A percentile compares a stretch with the other conserved stretches of the same genome.
Conservation (phyloP, 805 yeast species). For the Barnettozyma populi region DNA sequence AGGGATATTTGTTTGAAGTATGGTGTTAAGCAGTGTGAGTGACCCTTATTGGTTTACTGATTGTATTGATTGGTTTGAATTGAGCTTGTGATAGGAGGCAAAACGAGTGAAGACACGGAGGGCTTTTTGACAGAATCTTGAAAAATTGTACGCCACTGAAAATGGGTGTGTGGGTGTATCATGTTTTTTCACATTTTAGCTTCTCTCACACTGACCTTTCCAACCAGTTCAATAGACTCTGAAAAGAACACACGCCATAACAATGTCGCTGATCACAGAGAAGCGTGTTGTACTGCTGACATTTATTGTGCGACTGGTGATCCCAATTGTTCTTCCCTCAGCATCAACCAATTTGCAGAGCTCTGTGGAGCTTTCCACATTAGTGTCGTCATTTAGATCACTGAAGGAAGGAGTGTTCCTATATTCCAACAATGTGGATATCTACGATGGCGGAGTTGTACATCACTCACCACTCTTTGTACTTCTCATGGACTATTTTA, state of each 20-base stretch:
- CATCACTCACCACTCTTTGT: slow-evolving; percentile 81
- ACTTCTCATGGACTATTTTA: slow-evolving; percentile 34
- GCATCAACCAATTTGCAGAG: slow-evolving; percentile 16
- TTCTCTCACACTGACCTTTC: too few relatives aligned
- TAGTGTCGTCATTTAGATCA: slow-evolving; percentile 62
- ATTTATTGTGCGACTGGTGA: slow-evolving; percentile 15
- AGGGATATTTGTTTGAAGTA: not conserved
- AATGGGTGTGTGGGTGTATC: not conserved
- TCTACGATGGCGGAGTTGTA: slow-evolving; percentile 81
- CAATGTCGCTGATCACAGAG: slow-evolving; percentile 5
- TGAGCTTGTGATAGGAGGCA: not conserved
- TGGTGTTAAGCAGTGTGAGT: not conserved
- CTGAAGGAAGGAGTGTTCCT: slow-evolving; percentile 65
- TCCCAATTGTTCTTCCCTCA: slow-evolving; percentile 15
- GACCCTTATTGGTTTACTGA: too few relatives aligned
- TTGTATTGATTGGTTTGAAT: too few relatives aligned
- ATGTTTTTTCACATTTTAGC: too few relatives aligned
- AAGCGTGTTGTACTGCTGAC: slow-evolving; percentile 11
- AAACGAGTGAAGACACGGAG: not conserved
- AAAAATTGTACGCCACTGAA: not conserved
- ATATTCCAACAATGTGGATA: slow-evolving; percentile 47
- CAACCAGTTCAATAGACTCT: not conserved
- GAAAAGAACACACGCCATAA: not conserved
- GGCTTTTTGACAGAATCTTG: not conserved
- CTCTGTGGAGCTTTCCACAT: slow-evolving; percentile 64